These are phyloP conservation scores for Solanum rostratum DNA, from an alignment of 257 asterid species.

Conservation along the genomic window DNA sequence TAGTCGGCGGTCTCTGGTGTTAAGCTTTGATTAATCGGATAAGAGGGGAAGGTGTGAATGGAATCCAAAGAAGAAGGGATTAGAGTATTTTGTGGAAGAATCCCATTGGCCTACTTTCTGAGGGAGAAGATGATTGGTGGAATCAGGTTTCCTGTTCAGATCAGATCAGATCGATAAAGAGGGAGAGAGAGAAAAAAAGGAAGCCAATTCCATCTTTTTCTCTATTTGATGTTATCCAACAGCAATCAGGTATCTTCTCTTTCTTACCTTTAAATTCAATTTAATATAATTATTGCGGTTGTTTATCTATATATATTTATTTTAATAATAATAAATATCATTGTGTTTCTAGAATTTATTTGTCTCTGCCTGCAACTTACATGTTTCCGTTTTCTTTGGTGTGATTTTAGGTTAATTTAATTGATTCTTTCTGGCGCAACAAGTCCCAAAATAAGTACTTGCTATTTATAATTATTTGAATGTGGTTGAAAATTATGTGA, in stretches of 20 bases:
- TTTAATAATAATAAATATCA: background rate
- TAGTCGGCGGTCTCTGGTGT: background rate
- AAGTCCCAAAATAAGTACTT: background rate
- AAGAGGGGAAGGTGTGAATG: constrained; percentile 9
- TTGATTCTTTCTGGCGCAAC: background rate
- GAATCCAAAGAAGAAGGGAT: constrained; percentile 4
- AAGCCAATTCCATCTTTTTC: constrained; percentile 9
- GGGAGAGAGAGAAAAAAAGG: background rate
- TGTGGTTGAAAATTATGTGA: background rate
- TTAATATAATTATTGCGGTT: background rate
- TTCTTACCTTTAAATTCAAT: background rate
- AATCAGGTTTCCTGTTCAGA: constrained; percentile 20
- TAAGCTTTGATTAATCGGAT: background rate
- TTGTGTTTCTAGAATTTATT: background rate
- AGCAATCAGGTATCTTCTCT: constrained; percentile 11
- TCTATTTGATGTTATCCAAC: constrained; percentile 18
- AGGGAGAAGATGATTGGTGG: constrained; percentile 18
- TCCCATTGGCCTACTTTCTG: constrained; percentile 6
- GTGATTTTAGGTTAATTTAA: background rate
- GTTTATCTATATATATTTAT: background rate
- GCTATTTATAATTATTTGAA: background rate
- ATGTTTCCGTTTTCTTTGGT: background rate
- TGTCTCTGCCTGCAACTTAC: background rate
- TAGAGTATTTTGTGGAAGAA: background rate
- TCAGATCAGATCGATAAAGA: background rate